These are phyloP conservation scores for Globisporangium paroecandrum DNA, from an alignment of 352 stramenopile genomes.

Conservation along the genomic window DNA sequence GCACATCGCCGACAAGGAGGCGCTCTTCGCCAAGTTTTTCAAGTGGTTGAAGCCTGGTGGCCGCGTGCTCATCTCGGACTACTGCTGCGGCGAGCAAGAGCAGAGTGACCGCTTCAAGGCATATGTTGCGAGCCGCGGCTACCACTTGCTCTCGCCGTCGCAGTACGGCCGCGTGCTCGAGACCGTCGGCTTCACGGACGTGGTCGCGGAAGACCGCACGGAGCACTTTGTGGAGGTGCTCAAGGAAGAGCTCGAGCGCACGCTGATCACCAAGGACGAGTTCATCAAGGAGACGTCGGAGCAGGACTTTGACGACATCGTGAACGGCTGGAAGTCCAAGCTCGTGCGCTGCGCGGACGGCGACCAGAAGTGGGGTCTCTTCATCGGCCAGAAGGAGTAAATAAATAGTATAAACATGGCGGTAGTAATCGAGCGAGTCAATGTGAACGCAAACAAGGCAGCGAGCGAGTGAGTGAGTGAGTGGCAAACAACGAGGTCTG, in stretches of 20 bases:
- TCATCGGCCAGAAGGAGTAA: constrained; percentile 57
- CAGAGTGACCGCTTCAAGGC: constrained; percentile 45
- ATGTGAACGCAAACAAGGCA: background rate
- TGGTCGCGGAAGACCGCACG: constrained; percentile 62
- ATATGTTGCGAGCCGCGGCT: constrained; percentile 61
- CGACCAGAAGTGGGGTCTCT: constrained; percentile 78
- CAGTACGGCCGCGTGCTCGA: constrained; percentile 55
- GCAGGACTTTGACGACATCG: constrained; percentile 64
- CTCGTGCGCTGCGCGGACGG: constrained; percentile 60
- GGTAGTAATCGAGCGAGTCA: background rate
- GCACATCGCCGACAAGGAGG: constrained; percentile 39
- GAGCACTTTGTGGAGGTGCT: constrained; percentile 63
- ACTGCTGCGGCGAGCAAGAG: constrained; percentile 60
- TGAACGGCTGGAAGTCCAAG: constrained; percentile 67
- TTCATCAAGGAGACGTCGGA: constrained; percentile 67
- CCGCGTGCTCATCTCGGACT: constrained; percentile 49
- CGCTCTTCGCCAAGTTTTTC: constrained; percentile 42
- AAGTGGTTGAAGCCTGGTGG: constrained; percentile 40
- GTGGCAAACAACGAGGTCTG: background rate
- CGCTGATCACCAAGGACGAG: constrained; percentile 51
- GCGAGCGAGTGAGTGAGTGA: background rate
- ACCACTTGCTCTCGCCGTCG: constrained; percentile 58
- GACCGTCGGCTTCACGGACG: constrained; percentile 46
- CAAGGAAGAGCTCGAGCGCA: constrained; percentile 59
- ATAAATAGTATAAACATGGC: background rate